phyloP scores from a whole-genome alignment of 225 moss, liverwort and hornwort genomes.

The Pseudoscleropodium purum region DNA sequence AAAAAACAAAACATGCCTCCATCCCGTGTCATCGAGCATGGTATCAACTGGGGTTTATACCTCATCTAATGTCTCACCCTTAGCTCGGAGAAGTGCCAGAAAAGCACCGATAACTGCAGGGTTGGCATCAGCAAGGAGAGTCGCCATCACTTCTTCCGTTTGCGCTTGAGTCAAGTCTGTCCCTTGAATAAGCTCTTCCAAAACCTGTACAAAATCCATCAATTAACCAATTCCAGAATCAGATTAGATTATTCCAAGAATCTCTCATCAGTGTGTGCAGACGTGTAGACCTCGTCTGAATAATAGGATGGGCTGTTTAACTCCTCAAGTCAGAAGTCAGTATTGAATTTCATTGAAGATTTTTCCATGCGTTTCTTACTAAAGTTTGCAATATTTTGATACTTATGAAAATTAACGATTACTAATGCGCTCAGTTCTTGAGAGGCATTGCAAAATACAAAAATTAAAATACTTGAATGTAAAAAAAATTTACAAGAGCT shows the following conservation, averaged over 20 bases:
- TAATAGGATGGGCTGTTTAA: no score
- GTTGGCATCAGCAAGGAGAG: conserved; percentile 47
- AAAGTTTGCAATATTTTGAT: background rate
- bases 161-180: conserved; percentile 59
- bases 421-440: background rate
- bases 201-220: conserved; percentile 34
- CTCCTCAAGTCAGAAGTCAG: background rate
- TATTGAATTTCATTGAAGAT: background rate
- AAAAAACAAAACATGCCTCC: background rate
- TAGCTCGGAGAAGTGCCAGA: conserved; percentile 83
- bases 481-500: background rate
- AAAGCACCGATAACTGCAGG: conserved; percentile 90
- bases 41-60: conserved; percentile 12
- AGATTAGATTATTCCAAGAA: background rate
- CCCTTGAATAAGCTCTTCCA: conserved; percentile 66
- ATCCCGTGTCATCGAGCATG: background rate
- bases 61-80: conserved; percentile 90
- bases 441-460: background rate
- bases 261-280: background rate
- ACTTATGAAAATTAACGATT: background rate
- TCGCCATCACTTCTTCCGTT: conserved; percentile 67
- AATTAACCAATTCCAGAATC: background rate
- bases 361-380: background rate
- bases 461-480: background rate
- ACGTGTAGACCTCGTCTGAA: background rate